Conservation (phyloP, 1,284 basidiomycete genomes). For the Cryptococcus sp. region DNA sequence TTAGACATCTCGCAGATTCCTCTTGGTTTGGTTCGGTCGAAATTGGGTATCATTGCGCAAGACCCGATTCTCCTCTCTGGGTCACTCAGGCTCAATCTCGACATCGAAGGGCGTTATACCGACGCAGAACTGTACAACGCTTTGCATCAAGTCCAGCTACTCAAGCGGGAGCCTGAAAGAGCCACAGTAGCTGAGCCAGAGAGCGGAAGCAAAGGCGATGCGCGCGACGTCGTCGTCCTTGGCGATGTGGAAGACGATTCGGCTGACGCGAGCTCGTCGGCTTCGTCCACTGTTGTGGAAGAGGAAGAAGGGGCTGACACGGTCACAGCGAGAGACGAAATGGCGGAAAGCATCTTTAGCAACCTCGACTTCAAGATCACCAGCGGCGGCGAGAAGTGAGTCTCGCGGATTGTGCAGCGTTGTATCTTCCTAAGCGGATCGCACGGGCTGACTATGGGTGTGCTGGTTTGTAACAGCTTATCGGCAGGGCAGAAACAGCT, state of each 20-base stretch:
- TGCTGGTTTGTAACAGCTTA: slow-evolving; percentile 57
- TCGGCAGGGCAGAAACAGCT: slow-evolving; percentile 61
- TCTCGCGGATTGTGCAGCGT: neutral
- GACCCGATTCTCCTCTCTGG: slow-evolving; percentile 49
- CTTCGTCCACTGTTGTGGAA: neutral
- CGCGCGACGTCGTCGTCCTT: slow-evolving; percentile 3
- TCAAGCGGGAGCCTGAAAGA: slow-evolving; percentile 9
- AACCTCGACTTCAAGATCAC: slow-evolving; percentile 43
- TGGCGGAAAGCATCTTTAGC: slow-evolving; percentile 26
- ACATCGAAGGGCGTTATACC: slow-evolving; percentile 35
- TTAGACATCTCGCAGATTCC: slow-evolving; percentile 32
- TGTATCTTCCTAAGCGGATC: too few species aligned
- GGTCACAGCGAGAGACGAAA: neutral
- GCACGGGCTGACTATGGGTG: neutral
- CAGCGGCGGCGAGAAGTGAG: slow-evolving; percentile 40
- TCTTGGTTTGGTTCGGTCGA: slow-evolving; percentile 32
- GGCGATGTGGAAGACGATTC: slow-evolving; percentile 1
- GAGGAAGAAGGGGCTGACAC: neutral
- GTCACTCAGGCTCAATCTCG: slow-evolving; percentile 49
- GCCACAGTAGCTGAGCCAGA: too few species aligned
- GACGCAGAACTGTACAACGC: slow-evolving; percentile 40
- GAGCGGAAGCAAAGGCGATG: too few species aligned
- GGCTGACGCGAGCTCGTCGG: neutral
- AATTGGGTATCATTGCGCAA: slow-evolving; percentile 44
- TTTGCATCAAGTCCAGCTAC: slow-evolving; percentile 43